Evolutionary conservation across 2,329 filamentous ascomycete species (phyloP).

Genomic region (Amauroascus niger): DNA sequence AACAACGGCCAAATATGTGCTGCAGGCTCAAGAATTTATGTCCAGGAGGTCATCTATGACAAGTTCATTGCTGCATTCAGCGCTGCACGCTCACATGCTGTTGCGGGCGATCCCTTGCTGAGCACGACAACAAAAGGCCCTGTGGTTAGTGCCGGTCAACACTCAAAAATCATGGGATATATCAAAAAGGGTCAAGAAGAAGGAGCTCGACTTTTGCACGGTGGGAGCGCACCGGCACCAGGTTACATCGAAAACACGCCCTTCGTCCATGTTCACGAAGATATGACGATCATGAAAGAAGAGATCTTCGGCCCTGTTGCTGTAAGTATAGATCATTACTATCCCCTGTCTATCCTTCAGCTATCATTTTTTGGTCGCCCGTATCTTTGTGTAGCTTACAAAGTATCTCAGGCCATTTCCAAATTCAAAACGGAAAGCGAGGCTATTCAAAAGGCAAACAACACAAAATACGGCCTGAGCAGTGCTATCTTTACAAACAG

Average conservation of each 20-base stretch:
- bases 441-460: slow-evolving; percentile 31
- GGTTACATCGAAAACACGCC: slow-evolving; percentile 38
- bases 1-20: slow-evolving; percentile 21
- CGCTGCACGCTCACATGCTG: slow-evolving; percentile 10
- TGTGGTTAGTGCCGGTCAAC: slow-evolving; percentile 12
- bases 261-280: slow-evolving; percentile 28
- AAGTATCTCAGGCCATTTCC: slow-evolving; percentile 18
- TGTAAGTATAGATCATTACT: slow-evolving; percentile 13
- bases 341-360: background rate
- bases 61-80: slow-evolving; percentile 16
- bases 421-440: slow-evolving; percentile 31
- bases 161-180: slow-evolving; percentile 11
- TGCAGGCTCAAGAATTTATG: slow-evolving; percentile 20
- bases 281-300: slow-evolving; percentile 32
- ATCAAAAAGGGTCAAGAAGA: slow-evolving; percentile 22
- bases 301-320: slow-evolving; percentile 37
- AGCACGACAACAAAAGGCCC: slow-evolving; percentile 12
- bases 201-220: slow-evolving; percentile 24
- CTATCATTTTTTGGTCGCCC: background rate
- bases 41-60: slow-evolving; percentile 18
- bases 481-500: slow-evolving; percentile 34
- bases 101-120: slow-evolving; percentile 12
- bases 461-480: slow-evolving; percentile 33
- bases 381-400: background rate
- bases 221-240: slow-evolving; percentile 17